These are phyloP conservation scores for Pterulicium gracile DNA, from an alignment of 1,284 basidiomycete genomes.

Conservation along the genomic window DNA sequence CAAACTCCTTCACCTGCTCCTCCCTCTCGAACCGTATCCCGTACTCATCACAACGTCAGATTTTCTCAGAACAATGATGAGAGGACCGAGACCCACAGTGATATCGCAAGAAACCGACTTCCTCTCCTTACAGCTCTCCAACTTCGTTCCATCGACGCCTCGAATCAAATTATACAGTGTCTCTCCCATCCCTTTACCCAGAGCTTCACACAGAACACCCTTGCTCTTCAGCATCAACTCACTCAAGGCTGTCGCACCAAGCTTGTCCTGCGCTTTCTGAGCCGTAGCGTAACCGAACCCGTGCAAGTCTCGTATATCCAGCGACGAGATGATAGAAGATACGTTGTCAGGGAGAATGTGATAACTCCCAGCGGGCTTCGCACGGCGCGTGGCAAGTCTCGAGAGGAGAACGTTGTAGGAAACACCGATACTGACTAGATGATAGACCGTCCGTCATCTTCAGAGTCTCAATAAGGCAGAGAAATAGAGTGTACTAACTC, in stretches of 20 bases:
- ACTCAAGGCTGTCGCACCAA: slow-evolving; percentile 64
- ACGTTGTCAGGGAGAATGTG: slow-evolving; percentile 56
- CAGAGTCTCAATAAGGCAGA: slow-evolving; percentile 33
- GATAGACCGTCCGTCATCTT: slow-evolving; percentile 59
- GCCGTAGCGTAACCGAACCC: slow-evolving; percentile 75
- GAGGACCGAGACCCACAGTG: slow-evolving; percentile 48
- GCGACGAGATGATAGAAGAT: slow-evolving; percentile 50
- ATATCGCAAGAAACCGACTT: slow-evolving; percentile 89
- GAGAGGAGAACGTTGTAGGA: slow-evolving; percentile 88
- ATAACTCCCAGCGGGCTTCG: slow-evolving; percentile 83
- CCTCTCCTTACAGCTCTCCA: slow-evolving; percentile 77
- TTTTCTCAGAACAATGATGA: slow-evolving; percentile 13
- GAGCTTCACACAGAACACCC: slow-evolving; percentile 51
- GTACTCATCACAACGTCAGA: slow-evolving; percentile 50
- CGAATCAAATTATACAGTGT: slow-evolving; percentile 77
- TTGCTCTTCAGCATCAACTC: slow-evolving; percentile 56
- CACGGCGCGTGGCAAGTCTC: slow-evolving; percentile 81
- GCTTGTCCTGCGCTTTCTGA: slow-evolving; percentile 67
- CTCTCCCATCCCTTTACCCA: slow-evolving; percentile 80
- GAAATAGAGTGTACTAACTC: not conserved
- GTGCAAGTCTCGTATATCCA: slow-evolving; percentile 82
- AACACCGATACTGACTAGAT: slow-evolving; percentile 81
- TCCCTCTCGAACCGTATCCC: slow-evolving; percentile 86
- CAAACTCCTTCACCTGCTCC: slow-evolving; percentile 72
- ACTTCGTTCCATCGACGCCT: slow-evolving; percentile 70